Evolutionary conservation across 75 land plant genomes (phyloP), one percentile per base, ranked within the genome.

Genomic region (Picea glauca): DNA sequence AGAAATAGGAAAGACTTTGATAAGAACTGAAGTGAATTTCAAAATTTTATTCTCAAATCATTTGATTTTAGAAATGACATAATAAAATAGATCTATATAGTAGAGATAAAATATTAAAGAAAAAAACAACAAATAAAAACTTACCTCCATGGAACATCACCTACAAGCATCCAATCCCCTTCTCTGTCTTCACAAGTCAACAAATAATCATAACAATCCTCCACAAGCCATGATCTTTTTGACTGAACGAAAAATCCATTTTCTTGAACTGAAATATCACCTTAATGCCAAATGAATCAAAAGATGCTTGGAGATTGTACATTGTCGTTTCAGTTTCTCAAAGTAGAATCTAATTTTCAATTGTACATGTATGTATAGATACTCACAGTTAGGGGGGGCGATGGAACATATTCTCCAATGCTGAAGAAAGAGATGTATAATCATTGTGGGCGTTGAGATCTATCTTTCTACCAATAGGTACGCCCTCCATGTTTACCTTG

Each of bases 81-180:
- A 20, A 56, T 26, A 26, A 78, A 32, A 3, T 30, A 59, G 60
- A 26, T 32, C 26, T 26, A 9, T 4, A 65, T 32, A 65, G 67
- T 26, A 26, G 26, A 35, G 3, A 35, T 35, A 1, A 35, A 35
- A 3, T 35, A 35, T 35, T 3, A 35, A 35, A 1, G 38, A 3
- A 35, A 35, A 35, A 35, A 35, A 3, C 38, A 35, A 35, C 38
- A 57, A 40, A 66, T 76, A 13, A 38, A 11, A 33, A 50, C 86
- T 79, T 86, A 93, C 96, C 89, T 83, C 96, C 96, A 93, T 40
- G 96, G 96, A 76, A 93, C 96, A 87, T 93, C 96, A 65, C 96
- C 96, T 64, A 93, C 94, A 40, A 93, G 90, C 96, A 93, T 91
- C 96, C 86, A 88, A 72, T 93, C 96, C 59, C 94, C 93, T 13